Conservation (phyloP, 2,329 filamentous ascomycete species). For the Trichoderma asperellum region DNA sequence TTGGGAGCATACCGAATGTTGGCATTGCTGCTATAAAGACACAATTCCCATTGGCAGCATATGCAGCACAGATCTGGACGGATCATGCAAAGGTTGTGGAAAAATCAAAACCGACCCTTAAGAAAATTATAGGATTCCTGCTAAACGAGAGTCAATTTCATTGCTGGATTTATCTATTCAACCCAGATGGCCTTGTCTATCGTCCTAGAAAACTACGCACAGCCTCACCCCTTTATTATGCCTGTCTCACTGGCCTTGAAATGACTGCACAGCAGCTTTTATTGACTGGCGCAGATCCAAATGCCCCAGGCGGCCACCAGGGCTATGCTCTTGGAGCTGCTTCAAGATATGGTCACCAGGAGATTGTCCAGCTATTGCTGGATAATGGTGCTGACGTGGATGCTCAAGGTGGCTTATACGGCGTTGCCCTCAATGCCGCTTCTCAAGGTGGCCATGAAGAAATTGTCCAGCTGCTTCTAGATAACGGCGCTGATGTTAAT, state of each 20-base stretch:
- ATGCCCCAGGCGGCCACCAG: not conserved
- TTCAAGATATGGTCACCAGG: not conserved
- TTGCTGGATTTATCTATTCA: not conserved
- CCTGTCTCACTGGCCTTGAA: not conserved
- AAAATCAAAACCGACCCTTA: not conserved
- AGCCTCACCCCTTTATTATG: not conserved
- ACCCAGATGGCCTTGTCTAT: not conserved
- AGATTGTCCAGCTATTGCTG: conserved; percentile 5
- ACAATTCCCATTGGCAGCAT: not conserved
- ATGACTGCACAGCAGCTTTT: not conserved
- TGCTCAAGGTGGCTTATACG: not conserved
- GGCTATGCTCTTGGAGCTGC: not conserved
- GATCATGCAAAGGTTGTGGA: not conserved
- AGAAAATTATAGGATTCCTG: not conserved
- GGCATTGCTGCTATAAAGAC: not conserved
- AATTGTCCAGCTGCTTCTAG: not conserved
- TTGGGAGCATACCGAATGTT: not conserved
- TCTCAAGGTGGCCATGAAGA: conserved; percentile 7
- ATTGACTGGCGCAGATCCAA: not conserved
- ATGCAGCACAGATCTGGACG: not conserved
- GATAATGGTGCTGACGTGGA: conserved; percentile 5
- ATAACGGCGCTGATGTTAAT: not conserved
- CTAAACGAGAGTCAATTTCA: not conserved
- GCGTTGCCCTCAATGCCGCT: conserved; percentile 5
- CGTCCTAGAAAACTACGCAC: not conserved